Evolutionary conservation across 257 asterid species (phyloP).

Genomic region (Fraxinus americana): DNA sequence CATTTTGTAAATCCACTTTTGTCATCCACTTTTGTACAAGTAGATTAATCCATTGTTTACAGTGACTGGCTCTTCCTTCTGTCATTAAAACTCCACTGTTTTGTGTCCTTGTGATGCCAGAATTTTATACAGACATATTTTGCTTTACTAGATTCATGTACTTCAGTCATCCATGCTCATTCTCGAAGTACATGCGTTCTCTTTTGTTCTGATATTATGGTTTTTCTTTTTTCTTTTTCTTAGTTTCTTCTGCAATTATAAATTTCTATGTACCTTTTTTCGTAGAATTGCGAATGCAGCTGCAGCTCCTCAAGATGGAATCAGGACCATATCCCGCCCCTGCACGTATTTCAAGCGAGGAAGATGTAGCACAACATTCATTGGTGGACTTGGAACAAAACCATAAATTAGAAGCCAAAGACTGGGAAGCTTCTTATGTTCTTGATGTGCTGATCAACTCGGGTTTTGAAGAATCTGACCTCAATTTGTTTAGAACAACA

Average conservation of each 20-base stretch:
- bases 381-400: conserved; percentile 36
- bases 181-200: conserved; percentile 5
- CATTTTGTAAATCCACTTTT: too few relatives aligned
- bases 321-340: conserved; percentile 48
- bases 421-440: conserved; percentile 66
- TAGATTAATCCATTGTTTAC: neutral
- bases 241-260: neutral
- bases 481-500: conserved; percentile 32
- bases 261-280: conserved; percentile 11
- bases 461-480: conserved; percentile 57
- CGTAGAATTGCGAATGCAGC: conserved; percentile 76
- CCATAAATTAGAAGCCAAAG: conserved; percentile 28
- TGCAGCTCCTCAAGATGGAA: conserved; percentile 86
- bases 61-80: neutral
- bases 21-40: too few relatives aligned
- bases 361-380: conserved; percentile 39
- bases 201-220: neutral
- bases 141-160: conserved; percentile 7
- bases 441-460: conserved; percentile 54
- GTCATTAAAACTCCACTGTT: too few relatives aligned
- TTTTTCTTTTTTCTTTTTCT: neutral
- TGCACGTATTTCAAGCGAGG: conserved; percentile 37
- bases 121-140: neutral
- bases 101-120: neutral
- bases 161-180: neutral